Evolutionary conservation across 2,329 filamentous ascomycete genomes (phyloP).

Genomic region (Alternaria ventricosa): DNA sequence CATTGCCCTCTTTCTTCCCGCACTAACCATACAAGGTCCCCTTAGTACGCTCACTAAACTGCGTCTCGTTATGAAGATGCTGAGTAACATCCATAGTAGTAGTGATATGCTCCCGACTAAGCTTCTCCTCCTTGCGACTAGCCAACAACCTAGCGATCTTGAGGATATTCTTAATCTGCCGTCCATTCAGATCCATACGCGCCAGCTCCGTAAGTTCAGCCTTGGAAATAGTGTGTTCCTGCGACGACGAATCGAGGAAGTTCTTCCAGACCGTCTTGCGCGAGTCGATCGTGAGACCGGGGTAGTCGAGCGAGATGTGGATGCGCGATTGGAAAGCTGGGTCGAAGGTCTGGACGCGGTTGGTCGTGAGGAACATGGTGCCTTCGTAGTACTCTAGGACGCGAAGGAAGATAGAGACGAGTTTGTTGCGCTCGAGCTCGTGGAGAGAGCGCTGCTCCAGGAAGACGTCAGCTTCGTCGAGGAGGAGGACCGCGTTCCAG

Average conservation of each 20-base stretch:
- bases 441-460: constrained; percentile 58
- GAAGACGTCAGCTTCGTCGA: constrained; percentile 72
- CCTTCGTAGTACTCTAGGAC: constrained; percentile 44
- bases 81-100: constrained; percentile 50
- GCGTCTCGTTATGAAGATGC: constrained; percentile 49
- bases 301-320: constrained; percentile 41
- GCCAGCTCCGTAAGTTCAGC: constrained; percentile 42
- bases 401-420: constrained; percentile 49
- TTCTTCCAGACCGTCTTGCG: constrained; percentile 48
- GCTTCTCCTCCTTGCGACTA: constrained; percentile 34
- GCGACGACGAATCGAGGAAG: constrained; percentile 43
- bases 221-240: constrained; percentile 17
- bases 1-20: no score
- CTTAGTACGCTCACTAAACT: constrained; percentile 36
- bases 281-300: constrained; percentile 28
- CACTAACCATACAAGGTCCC: constrained; percentile 20
- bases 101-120: constrained; percentile 39
- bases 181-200: constrained; percentile 54
- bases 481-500: constrained; percentile 65
- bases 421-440: constrained; percentile 45
- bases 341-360: constrained; percentile 42
- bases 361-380: constrained; percentile 46
- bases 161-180: constrained; percentile 59
- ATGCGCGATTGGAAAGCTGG: constrained; percentile 42
- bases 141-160: constrained; percentile 40